phyloP scores from a whole-genome alignment of 139 green algal genomes.

The Ulvella scutata region DNA sequence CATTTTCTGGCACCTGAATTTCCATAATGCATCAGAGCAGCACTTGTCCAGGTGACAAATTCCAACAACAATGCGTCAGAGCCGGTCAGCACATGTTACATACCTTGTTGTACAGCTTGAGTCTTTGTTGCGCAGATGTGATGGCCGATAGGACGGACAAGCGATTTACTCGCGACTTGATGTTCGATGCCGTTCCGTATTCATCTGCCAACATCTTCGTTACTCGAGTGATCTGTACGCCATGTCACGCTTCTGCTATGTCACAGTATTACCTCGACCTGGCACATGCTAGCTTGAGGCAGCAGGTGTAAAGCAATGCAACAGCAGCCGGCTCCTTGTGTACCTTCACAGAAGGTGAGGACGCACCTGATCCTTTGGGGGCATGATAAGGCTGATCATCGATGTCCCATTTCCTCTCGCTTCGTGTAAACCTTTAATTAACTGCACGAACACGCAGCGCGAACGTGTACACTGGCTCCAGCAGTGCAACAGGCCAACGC shows the following conservation, averaged over 20 bases:
- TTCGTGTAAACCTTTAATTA: conserved; percentile 76
- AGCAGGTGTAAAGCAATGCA: no score
- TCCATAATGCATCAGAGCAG: no score
- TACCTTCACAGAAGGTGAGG: no score
- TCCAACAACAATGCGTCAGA: neutral
- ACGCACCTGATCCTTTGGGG: conserved; percentile 87
- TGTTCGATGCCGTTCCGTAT: conserved; percentile 97
- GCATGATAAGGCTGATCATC: conserved; percentile 99
- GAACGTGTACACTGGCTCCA: neutral
- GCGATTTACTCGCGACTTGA: conserved; percentile 96
- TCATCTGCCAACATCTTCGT: conserved; percentile 96
- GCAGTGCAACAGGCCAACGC: neutral
- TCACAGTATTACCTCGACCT: neutral
- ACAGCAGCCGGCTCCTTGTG: no score
- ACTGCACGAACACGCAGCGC: conserved; percentile 22
- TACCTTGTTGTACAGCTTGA: conserved; percentile 91
- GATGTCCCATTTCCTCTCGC: conserved; percentile 90
- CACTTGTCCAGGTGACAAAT: neutral
- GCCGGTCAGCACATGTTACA: no score
- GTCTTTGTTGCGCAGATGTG: conserved; percentile 88
- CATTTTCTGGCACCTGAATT: conserved; percentile 85
- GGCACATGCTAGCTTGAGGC: neutral
- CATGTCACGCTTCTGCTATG: conserved; percentile 12
- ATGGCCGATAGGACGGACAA: conserved; percentile 94
- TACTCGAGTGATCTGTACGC: conserved; percentile 54